Evolutionary conservation across 495 filamentous ascomycete genomes (phyloP), one percentile per base, ranked within the genome.

Genomic region (Astrothelium macrocarpum): DNA sequence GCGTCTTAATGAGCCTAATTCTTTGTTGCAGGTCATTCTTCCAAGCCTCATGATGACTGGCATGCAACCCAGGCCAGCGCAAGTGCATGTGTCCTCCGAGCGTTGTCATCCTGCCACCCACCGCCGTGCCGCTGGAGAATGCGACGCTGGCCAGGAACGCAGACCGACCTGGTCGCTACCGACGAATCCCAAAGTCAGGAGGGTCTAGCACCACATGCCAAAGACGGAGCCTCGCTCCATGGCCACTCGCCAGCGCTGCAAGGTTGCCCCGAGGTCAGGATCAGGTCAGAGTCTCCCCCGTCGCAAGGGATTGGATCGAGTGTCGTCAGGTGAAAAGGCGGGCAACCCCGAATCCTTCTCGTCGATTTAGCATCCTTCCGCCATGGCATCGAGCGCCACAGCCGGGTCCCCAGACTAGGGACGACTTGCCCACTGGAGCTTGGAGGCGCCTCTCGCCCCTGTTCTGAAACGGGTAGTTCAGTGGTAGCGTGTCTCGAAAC

Each of bases 21-120:
- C 49, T 56, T 56, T 56, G 49, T 56, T 56, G 49, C 49, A 56
- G 49, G 49, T 56, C 49, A 56, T 56, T 56, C 49, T 56, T 25
- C 23, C 23, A 20, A 4, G 49, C 49, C 49, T 29, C 49, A 56
- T 56, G 49, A 56, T 56, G 49, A 56, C 2, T 56, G 49, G 49
- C 20, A 56, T 56, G 49, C 49, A 56, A 56, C 49, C 49, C 49
- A 56, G 49, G 25, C 49, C 25, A 26, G 49, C 49, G 49, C 49
- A 56, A 56, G 49, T 1, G 49, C 49, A 56, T 56, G 49, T 56
- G 49, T 56, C 29, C 49, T 12, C 49, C 49, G 49, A 56, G 49
- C 49, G 25, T 56, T 56, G 49, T 56, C 49, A 56, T 56, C 49
- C 49, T 56, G 49, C 49, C 49, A 56, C 49, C 20, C 49, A 16